Evolutionary conservation across 305 asterid genomes (phyloP).

Genomic region (Stenogyne calaminthoides): DNA sequence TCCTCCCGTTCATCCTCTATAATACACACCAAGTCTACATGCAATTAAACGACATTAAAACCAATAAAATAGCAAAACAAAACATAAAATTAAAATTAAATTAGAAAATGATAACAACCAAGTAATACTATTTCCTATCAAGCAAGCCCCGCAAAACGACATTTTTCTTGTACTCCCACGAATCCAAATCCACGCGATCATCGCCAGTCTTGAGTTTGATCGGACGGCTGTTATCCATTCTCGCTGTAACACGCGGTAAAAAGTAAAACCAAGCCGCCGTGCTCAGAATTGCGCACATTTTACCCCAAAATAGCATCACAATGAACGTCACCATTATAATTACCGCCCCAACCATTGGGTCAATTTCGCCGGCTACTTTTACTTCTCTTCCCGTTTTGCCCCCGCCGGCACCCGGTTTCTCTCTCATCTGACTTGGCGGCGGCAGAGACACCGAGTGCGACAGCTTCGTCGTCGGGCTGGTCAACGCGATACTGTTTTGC

Average conservation of each 20-base stretch:
- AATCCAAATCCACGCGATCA: conserved; percentile 30
- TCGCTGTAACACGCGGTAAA: conserved; percentile 34
- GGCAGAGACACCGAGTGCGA: conserved; percentile 38
- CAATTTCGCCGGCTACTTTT: conserved; percentile 27
- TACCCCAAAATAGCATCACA: conserved; percentile 68
- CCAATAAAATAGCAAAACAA: neutral
- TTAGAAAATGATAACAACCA: neutral
- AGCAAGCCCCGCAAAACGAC: conserved; percentile 60
- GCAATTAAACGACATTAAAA: too few relatives aligned
- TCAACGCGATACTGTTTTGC: neutral
- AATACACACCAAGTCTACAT: too few relatives aligned
- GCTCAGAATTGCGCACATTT: conserved; percentile 54
- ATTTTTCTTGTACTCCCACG: conserved; percentile 46
- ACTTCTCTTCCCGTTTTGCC: neutral
- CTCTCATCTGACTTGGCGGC: neutral
- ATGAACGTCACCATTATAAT: conserved; percentile 42
- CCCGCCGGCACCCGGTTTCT: neutral
- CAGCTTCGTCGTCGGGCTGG: conserved; percentile 21
- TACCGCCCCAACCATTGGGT: conserved; percentile 50
- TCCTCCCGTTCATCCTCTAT: too few relatives aligned
- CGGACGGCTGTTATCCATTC: neutral
- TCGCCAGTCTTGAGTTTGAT: neutral
- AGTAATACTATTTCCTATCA: conserved; percentile 37
- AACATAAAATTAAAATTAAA: neutral
- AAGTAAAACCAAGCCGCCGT: conserved; percentile 58